phyloP scores from a whole-genome alignment of 257 asterid species.

The Plantago major region DNA sequence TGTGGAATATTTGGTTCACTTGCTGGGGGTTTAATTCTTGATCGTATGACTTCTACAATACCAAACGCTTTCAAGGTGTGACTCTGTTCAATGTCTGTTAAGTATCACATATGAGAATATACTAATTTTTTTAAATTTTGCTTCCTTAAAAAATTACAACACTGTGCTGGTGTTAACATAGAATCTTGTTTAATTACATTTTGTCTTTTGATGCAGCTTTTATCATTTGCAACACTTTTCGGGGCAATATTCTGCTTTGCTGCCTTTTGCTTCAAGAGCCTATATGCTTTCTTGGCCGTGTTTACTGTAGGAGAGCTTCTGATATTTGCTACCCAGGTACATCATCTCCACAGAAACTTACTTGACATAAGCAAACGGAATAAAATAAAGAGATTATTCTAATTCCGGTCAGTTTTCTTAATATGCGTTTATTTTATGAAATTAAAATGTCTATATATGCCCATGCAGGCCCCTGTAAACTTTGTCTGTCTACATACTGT shows the following conservation, averaged over 20 bases:
- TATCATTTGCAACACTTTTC: constrained; percentile 55
- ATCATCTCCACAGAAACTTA: neutral
- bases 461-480: constrained; percentile 82
- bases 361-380: no score
- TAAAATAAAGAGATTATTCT: no score
- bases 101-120: neutral
- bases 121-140: neutral
- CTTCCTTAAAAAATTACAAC: neutral
- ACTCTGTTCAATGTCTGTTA: neutral
- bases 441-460: neutral
- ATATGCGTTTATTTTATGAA: constrained; percentile 2
- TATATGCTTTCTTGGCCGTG: constrained; percentile 54
- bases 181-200: neutral
- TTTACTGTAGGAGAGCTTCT: constrained; percentile 79
- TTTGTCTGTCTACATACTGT: constrained; percentile 82
- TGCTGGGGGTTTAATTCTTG: constrained; percentile 78
- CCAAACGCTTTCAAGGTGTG: constrained; percentile 87
- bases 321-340: constrained; percentile 88
- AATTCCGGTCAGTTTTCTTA: no score
- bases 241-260: constrained; percentile 88
- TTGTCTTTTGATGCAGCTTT: constrained; percentile 47
- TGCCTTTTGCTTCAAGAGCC: constrained; percentile 78
- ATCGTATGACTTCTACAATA: constrained; percentile 65
- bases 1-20: constrained; percentile 85
- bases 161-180: neutral